Percentiles rank a stretch among this genome's conserved stretches.
Conservation (phyloP, 306 rosid species). For the Sophora flavescens region DNA sequence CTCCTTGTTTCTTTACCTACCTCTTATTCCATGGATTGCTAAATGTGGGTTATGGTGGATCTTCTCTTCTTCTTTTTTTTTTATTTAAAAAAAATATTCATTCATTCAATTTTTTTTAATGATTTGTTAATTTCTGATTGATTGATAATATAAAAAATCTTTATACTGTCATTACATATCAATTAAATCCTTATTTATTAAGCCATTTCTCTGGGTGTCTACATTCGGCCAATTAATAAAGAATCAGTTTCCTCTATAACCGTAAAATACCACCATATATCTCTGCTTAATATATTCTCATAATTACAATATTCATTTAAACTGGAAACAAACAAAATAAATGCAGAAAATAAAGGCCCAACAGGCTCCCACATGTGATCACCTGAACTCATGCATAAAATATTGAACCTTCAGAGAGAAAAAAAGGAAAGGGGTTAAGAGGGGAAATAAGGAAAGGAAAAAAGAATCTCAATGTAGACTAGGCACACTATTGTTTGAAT, state of each 20-base stretch:
- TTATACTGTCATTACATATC: no score
- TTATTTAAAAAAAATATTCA: no score
- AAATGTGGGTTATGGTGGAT: no score
- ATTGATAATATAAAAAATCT: no score
- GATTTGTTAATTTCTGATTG: no score
- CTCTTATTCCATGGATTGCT: no score
- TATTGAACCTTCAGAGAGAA: conserved; percentile 30
- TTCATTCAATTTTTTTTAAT: no score
- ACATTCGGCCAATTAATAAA: background rate
- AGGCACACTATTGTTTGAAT: conserved; percentile 49
- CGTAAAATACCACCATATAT: conserved; percentile 7
- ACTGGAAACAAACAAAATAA: conserved; percentile 34
- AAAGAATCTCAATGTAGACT: conserved; percentile 25
- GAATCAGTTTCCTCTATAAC: conserved; percentile 14
- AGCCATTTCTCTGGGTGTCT: background rate
- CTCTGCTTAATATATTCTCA: conserved; percentile 23
- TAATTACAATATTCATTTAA: conserved; percentile 52
- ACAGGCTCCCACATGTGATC: conserved; percentile 9
- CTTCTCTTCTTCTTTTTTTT: no score
- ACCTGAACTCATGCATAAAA: conserved; percentile 8
- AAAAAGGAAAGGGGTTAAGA: no score
- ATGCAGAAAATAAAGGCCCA: conserved; percentile 27
- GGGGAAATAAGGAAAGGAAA: background rate
- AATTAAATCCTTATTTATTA: background rate
- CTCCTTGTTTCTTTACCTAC: no score